These are phyloP conservation scores for Lachnellula arida DNA, from an alignment of 2,329 filamentous ascomycete genomes.

Conservation along the genomic window DNA sequence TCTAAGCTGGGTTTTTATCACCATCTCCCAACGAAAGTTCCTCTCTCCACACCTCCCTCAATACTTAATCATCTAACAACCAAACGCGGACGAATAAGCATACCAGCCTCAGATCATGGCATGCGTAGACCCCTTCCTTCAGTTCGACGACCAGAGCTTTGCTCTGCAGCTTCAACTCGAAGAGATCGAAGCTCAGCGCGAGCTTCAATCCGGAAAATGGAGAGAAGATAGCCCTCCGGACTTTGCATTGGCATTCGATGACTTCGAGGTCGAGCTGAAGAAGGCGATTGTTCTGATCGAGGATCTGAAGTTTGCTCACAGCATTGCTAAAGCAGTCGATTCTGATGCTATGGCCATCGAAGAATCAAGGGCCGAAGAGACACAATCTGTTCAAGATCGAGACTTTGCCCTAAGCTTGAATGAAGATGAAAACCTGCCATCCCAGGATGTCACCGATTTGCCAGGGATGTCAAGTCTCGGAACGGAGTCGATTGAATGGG, in stretches of 20 bases:
- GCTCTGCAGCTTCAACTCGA: slow-evolving; percentile 25
- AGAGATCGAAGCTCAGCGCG: slow-evolving; percentile 20
- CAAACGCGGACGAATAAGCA: not conserved
- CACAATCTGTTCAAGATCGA: slow-evolving; percentile 13
- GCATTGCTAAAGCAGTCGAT: slow-evolving; percentile 19
- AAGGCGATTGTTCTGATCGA: slow-evolving; percentile 16
- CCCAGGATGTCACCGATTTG: slow-evolving; percentile 6
- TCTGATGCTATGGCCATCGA: slow-evolving; percentile 17
- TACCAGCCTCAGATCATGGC: slow-evolving; percentile 5
- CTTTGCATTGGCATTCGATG: slow-evolving; percentile 21
- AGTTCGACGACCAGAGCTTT: slow-evolving; percentile 23
- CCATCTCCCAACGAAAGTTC: no score
- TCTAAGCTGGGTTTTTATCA: no score
- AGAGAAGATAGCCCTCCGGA: slow-evolving; percentile 20
- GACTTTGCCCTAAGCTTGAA: slow-evolving; percentile 15
- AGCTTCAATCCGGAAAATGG: slow-evolving; percentile 22
- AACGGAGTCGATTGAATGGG: slow-evolving; percentile 17
- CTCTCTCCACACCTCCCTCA: not conserved
- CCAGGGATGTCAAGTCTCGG: slow-evolving; percentile 7
- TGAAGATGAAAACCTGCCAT: slow-evolving; percentile 14
- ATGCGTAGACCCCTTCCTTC: slow-evolving; percentile 11
- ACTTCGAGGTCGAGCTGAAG: slow-evolving; percentile 22
- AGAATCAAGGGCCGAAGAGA: slow-evolving; percentile 15
- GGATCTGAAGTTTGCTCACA: slow-evolving; percentile 24
- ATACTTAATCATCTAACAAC: not conserved